phyloP scores from a whole-genome alignment of 2,329 filamentous ascomycete genomes.

The Ilyonectria destructans region DNA sequence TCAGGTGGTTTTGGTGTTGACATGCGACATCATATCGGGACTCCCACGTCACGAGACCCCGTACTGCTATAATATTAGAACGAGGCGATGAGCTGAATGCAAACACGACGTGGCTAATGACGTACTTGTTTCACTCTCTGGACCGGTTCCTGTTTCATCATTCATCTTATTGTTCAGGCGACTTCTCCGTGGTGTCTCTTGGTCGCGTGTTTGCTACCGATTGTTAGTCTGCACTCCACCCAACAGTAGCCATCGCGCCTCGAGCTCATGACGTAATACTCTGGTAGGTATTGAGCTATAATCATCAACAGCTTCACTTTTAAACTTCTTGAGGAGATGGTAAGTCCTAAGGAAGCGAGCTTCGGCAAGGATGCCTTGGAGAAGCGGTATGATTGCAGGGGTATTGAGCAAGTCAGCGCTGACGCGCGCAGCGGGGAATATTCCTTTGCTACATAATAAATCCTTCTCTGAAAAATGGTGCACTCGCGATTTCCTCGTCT shows the following conservation, averaged over 20 bases:
- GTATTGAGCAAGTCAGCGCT: neutral
- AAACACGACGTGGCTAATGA: slow-evolving; percentile 43
- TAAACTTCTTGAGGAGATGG: neutral
- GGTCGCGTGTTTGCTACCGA: slow-evolving; percentile 31
- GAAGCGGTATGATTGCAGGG: neutral
- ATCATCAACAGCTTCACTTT: neutral
- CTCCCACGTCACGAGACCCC: slow-evolving; percentile 42
- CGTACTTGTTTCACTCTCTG: slow-evolving; percentile 20
- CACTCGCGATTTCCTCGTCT: neutral
- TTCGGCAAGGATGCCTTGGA: neutral
- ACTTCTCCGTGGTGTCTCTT: neutral
- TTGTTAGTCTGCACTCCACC: neutral
- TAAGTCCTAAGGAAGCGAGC: neutral
- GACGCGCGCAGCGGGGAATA: neutral
- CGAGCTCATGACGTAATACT: neutral
- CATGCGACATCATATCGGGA: slow-evolving; percentile 35
- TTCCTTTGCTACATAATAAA: neutral
- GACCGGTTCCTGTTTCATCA: slow-evolving; percentile 34
- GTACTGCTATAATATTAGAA: slow-evolving; percentile 21
- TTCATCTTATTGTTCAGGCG: slow-evolving; percentile 22
- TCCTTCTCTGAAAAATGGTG: neutral
- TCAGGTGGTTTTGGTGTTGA: slow-evolving; percentile 49
- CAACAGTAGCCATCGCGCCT: neutral
- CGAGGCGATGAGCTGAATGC: slow-evolving; percentile 16
- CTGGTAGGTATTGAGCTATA: neutral